Percentiles rank a stretch among this genome's conserved stretches.
Evolutionary conservation across 2,329 filamentous ascomycete species (phyloP).

Genomic region (Cadophora sp.): DNA sequence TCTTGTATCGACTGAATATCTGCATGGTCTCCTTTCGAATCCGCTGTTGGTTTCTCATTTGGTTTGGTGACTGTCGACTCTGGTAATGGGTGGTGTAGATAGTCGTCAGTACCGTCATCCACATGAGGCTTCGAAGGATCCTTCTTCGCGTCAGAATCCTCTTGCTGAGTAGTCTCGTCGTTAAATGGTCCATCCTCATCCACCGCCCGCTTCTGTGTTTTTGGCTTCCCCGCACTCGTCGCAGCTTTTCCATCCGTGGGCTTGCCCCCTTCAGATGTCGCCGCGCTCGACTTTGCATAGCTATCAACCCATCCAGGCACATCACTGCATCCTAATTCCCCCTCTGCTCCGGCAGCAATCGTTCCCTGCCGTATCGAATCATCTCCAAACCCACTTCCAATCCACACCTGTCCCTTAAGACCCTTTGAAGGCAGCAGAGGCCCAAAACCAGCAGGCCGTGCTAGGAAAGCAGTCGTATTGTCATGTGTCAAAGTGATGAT

Average conservation of each 20-base stretch:
- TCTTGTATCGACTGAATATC: constrained; percentile 94
- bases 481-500: constrained; percentile 97
- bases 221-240: constrained; percentile 49
- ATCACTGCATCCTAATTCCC: constrained; percentile 94
- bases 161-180: constrained; percentile 35
- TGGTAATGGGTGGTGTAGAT: constrained; percentile 66
- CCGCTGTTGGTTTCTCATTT: constrained; percentile 33
- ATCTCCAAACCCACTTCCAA: constrained; percentile 89
- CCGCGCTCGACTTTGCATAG: constrained; percentile 50
- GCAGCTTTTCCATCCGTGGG: constrained; percentile 34
- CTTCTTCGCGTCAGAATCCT: constrained; percentile 31
- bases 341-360: constrained; percentile 63
- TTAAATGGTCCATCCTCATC: constrained; percentile 39
- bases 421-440: constrained; percentile 77
- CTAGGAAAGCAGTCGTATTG: constrained; percentile 96
- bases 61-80: constrained; percentile 48
- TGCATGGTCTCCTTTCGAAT: constrained; percentile 62
- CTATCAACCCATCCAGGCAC: constrained; percentile 84
- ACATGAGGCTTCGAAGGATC: constrained; percentile 43
- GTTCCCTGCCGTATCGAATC: constrained; percentile 69
- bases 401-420: constrained; percentile 89
- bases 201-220: constrained; percentile 47
- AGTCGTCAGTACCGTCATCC: constrained; percentile 84
- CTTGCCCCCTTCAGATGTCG: constrained; percentile 30
- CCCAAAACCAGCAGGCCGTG: constrained; percentile 91